Percentiles rank a stretch among this genome's conserved stretches.
These are phyloP conservation scores for Trichomonascaceae sp. DNA, from an alignment of 1,139 yeast species.

Conservation along the genomic window DNA sequence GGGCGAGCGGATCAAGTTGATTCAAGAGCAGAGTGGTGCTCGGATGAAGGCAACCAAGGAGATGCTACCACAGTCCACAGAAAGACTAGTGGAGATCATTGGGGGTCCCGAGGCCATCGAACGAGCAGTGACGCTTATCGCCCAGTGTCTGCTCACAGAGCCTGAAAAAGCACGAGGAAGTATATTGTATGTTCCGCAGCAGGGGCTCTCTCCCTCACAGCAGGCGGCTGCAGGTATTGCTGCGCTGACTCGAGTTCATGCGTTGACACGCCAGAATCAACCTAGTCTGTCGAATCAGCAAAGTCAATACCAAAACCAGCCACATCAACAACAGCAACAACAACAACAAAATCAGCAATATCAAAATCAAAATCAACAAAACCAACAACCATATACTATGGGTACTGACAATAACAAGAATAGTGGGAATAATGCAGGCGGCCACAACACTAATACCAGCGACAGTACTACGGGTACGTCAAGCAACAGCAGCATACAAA, in stretches of 20 bases:
- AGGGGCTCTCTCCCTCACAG: background rate
- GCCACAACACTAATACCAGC: background rate
- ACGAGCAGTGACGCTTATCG: constrained; percentile 45
- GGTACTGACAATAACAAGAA: background rate
- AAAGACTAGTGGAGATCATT: constrained; percentile 79
- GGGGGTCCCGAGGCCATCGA: constrained; percentile 59
- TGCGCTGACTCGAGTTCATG: background rate
- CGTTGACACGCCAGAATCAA: background rate
- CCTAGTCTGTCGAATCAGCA: background rate
- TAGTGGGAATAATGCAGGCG: background rate
- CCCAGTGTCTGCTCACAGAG: constrained; percentile 66
- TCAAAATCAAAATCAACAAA: too few species aligned
- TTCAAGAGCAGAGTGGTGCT: constrained; percentile 57
- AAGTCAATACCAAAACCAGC: too few species aligned
- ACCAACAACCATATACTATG: background rate
- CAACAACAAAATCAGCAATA: too few species aligned
- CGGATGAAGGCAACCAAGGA: constrained; percentile 86
- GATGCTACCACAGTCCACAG: constrained; percentile 71
- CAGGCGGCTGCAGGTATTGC: background rate
- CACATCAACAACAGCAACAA: too few species aligned
- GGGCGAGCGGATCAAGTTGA: constrained; percentile 69
- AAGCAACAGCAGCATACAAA: too few species aligned
- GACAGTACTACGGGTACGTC: background rate
- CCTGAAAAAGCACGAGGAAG: constrained; percentile 49
- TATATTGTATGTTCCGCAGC: constrained; percentile 48